A percentile compares a stretch with the other conserved stretches of the same genome.
Conservation (phyloP, 164 flowering plant genomes). For the Euptelea pleiosperma region DNA sequence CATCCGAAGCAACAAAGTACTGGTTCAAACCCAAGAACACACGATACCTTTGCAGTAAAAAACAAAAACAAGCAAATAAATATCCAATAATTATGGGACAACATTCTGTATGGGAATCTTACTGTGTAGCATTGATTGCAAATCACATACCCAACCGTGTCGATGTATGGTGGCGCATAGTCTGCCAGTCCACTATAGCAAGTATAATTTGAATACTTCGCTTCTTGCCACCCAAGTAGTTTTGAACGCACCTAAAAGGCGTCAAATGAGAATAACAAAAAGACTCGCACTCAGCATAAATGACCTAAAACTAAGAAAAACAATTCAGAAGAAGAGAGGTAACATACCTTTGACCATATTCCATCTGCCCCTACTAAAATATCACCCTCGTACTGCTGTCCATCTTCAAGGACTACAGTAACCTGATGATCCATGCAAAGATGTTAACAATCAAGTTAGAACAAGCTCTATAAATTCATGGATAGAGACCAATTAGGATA, state of each 20-base stretch:
- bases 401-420: conserved; percentile 26
- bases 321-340: not conserved
- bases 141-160: conserved; percentile 31
- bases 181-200: conserved; percentile 36
- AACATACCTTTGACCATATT: conserved; percentile 32
- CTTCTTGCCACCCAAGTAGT: conserved; percentile 29
- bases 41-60: conserved; percentile 30
- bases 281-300: not conserved
- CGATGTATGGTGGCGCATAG: conserved; percentile 29
- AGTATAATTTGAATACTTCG: conserved; percentile 30
- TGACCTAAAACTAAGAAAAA: not conserved
- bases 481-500: too few relatives aligned
- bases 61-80: not conserved
- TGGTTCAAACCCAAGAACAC: conserved; percentile 37
- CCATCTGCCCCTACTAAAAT: conserved; percentile 42
- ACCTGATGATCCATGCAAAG: conserved; percentile 22
- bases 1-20: conserved; percentile 38
- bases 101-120: not conserved
- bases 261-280: not conserved
- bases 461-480: too few relatives aligned
- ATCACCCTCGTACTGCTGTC: conserved; percentile 31
- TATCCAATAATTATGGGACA: too few relatives aligned
- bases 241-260: conserved; percentile 25
- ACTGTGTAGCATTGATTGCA: too few relatives aligned
- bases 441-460: not conserved